Evolutionary conservation across 1,284 basidiomycete genomes (phyloP).

Genomic region (Mixia osmundae): DNA sequence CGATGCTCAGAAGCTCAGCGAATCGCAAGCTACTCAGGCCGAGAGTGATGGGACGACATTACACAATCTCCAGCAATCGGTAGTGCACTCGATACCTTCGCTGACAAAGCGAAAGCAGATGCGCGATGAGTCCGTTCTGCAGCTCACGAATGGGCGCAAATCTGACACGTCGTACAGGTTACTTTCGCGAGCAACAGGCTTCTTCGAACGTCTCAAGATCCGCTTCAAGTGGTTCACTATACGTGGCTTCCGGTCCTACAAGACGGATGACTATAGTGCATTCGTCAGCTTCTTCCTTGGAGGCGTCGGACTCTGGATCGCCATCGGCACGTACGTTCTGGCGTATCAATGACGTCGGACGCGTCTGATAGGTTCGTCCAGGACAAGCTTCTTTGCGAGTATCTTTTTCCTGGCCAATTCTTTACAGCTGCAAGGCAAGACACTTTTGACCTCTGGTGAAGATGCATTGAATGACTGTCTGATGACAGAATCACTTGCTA

Average conservation of each 20-base stretch:
- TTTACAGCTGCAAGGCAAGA: slow-evolving; percentile 56
- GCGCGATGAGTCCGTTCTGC: too few relatives aligned
- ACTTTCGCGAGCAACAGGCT: slow-evolving; percentile 4
- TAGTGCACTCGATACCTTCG: too few relatives aligned
- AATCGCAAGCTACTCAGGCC: too few relatives aligned
- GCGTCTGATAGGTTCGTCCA: slow-evolving; percentile 23
- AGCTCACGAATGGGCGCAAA: too few relatives aligned
- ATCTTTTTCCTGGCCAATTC: slow-evolving; percentile 75
- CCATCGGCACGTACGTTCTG: slow-evolving; percentile 63
- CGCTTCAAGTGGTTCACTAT: slow-evolving; percentile 98
- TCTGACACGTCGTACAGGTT: slow-evolving; percentile 1
- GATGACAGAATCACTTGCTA: slow-evolving; percentile 53
- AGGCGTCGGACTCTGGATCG: slow-evolving; percentile 78
- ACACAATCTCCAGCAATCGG: too few relatives aligned
- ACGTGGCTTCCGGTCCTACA: slow-evolving; percentile 79
- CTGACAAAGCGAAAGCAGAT: too few relatives aligned
- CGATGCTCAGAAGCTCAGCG: too few relatives aligned
- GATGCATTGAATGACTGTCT: slow-evolving; percentile 1
- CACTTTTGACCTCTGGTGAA: neutral
- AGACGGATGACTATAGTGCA: slow-evolving; percentile 88
- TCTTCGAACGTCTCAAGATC: slow-evolving; percentile 37
- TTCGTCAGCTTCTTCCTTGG: slow-evolving; percentile 87
- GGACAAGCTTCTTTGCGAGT: slow-evolving; percentile 87
- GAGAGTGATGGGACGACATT: too few relatives aligned
- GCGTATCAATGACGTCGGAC: slow-evolving; percentile 1